Base-by-base conservation (phyloP, 2,329 filamentous ascomycete species). In the Aspergillus felis region DNA sequence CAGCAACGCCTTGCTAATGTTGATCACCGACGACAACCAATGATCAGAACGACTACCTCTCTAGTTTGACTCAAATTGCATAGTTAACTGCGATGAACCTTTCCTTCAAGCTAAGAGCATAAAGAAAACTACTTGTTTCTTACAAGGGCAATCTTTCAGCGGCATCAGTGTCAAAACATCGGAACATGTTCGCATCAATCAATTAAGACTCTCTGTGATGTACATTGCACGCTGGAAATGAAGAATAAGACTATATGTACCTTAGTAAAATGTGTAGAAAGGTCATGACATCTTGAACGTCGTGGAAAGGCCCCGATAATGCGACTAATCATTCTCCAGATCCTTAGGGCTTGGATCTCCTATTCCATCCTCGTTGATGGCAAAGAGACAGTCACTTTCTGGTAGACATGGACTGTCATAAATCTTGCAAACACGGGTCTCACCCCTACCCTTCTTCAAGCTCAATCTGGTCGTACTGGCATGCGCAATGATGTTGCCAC, bases 361-460 rank as follows among this genome's bases (percentile, higher is more conserved):
- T 69, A 99, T 99, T 47, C 94, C 94, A 72, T 97, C 92, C 76
- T 97, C 95, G 57, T 91, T 91, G 73, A 99, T 99, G 50, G 94
- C 93, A 77, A 99, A 99, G 66, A 97, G 78, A 71, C 91, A 96
- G 74, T 99, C 95, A 68, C 91, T 95, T 78, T 99, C 94, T 0
- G 94, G 94, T 63, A 99, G 79, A 76, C 94, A 99, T 1, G 94
- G 94, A 67, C 92, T 97, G 77, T 99, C 95, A 72, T 99, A 99
- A 61, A 99, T 99, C 82, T 97, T 99, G 79, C 94, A 96, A 65
- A 99, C 91, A 79, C 94, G 86, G 24, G 94, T 99, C 81, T 99
- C 94, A 29, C 85, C 94, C 55, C 94, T 84, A 1, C 94, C 95
- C 76, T 99, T 99, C 80, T 96, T 97, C 71, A 99, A 75, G 69